phyloP scores from a whole-genome alignment of 2,329 filamentous ascomycete species.

The Atkinsonella hypoxylon region DNA sequence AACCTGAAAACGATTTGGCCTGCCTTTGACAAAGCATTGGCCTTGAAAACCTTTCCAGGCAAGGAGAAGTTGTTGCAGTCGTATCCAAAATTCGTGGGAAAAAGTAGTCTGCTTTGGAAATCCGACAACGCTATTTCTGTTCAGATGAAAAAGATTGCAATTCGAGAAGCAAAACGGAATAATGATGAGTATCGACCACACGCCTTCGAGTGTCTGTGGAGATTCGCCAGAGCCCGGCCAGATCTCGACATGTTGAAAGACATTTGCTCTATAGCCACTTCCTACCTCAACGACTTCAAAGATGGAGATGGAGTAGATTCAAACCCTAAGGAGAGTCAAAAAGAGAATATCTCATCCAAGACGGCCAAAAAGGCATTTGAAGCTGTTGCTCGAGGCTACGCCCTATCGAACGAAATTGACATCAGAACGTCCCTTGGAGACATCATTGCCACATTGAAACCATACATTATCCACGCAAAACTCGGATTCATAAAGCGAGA shows the following conservation, averaged over 20 bases:
- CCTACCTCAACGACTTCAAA: slow-evolving; percentile 45
- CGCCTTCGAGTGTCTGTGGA: slow-evolving; percentile 60
- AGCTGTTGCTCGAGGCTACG: slow-evolving; percentile 38
- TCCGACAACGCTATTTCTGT: slow-evolving; percentile 39
- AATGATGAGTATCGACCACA: slow-evolving; percentile 74
- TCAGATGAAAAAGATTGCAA: slow-evolving; percentile 65
- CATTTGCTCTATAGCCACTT: slow-evolving; percentile 50
- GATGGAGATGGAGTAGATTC: slow-evolving; percentile 59
- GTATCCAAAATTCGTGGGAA: slow-evolving; percentile 65
- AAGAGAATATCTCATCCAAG: slow-evolving; percentile 29
- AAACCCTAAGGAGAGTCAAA: slow-evolving; percentile 38
- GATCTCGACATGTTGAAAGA: slow-evolving; percentile 61
- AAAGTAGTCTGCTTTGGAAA: slow-evolving; percentile 46
- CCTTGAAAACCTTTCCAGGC: slow-evolving; percentile 82
- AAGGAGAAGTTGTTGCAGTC: slow-evolving; percentile 78
- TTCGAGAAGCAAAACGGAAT: slow-evolving; percentile 84
- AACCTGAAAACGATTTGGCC: slow-evolving; percentile 65
- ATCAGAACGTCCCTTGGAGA: slow-evolving; percentile 24
- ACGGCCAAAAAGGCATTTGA: slow-evolving; percentile 39
- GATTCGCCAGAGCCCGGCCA: slow-evolving; percentile 54
- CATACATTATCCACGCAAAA: slow-evolving; percentile 25
- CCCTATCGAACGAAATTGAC: slow-evolving; percentile 24
- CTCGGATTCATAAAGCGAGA: slow-evolving; percentile 34
- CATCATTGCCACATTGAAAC: slow-evolving; percentile 28
- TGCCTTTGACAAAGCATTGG: slow-evolving; percentile 65